Base-by-base conservation (phyloP, 2,329 filamentous ascomycete genomes). In the Fusarium setosum region DNA sequence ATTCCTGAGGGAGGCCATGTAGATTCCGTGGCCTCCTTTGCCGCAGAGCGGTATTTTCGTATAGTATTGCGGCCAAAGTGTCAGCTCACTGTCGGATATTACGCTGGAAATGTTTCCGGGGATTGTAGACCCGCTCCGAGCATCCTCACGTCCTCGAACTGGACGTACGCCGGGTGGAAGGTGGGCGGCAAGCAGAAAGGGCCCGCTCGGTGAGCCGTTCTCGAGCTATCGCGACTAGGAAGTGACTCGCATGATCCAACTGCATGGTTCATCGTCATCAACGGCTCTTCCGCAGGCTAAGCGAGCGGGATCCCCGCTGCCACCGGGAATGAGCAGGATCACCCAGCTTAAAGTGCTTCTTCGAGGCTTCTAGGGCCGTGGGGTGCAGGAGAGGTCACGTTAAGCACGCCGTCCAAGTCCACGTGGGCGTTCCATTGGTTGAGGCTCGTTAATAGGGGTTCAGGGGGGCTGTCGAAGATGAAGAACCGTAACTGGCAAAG, bases 341-440 rank as follows among this genome's bases (percentile, higher is more conserved):
- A 23, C 31, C 13, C 26, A 12, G 12, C n/a, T 9, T 11, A 37
- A 20, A 9, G 8, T 10, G 11, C 6, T 34, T 42, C 49, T 26
- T 18, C 29, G 18, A 23, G 18, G 9, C 32, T 45, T 54, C 51
- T 38, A 37, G 50, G 11, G 41, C 13, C 4, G 47, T 17, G 40
- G 29, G 35, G 50, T 24, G 50, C 50, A 31, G 13, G 6, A 38
- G 12, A 12, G 10, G 38, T 20, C 17, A 23, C 15, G 17, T 37
- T 47, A 20, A 35, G 20, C 13, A 41, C 12, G 34, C 18, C 18
- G 6, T 41, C 51, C 5, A 11, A 34, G 29, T 20, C 49, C 41
- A 55, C 50, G 42, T 55, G 56, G 35, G 48, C 26, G 15, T 35
- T 11, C 9, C n/a, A 59, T 59, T 59, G 42, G 41, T 42, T 35